Evolutionary conservation across 305 asterid genomes (phyloP).

Genomic region (Fraxinus xanthoxyloides): DNA sequence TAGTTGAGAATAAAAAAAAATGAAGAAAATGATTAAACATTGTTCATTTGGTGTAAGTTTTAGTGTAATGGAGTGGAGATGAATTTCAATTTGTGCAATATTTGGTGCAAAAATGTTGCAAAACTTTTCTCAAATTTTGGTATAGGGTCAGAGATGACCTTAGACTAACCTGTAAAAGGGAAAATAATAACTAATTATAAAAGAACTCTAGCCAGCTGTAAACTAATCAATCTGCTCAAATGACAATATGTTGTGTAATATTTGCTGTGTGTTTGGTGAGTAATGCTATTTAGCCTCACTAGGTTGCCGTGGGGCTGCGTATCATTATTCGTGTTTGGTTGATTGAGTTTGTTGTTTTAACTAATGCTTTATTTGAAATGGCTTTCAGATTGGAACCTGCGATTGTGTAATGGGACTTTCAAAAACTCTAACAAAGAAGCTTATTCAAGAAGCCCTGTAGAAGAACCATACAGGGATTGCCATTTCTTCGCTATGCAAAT

Average conservation of each 20-base stretch:
- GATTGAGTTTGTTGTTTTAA: neutral
- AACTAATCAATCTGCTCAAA: neutral
- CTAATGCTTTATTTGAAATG: neutral
- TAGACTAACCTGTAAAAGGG: too few relatives aligned
- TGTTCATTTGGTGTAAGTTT: too few relatives aligned
- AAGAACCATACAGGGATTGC: neutral
- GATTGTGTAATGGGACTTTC: conserved; percentile 91
- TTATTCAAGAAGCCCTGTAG: conserved; percentile 64
- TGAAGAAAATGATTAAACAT: too few relatives aligned
- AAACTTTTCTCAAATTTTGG: too few relatives aligned
- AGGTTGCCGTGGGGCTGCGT: too few relatives aligned
- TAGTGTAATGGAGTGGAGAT: too few relatives aligned
- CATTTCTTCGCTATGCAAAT: neutral
- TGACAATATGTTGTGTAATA: neutral
- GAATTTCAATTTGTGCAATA: too few relatives aligned
- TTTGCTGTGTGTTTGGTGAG: neutral
- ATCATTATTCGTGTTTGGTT: neutral
- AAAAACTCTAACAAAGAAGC: conserved; percentile 61
- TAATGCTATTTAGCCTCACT: too few relatives aligned
- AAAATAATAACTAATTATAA: neutral
- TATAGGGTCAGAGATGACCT: too few relatives aligned
- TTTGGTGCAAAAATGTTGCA: too few relatives aligned
- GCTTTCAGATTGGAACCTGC: conserved; percentile 65
- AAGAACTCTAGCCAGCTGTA: neutral
- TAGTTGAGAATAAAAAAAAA: too few relatives aligned